These are phyloP conservation scores for Delonix regia DNA, from an alignment of 306 rosid species.

Conservation along the genomic window DNA sequence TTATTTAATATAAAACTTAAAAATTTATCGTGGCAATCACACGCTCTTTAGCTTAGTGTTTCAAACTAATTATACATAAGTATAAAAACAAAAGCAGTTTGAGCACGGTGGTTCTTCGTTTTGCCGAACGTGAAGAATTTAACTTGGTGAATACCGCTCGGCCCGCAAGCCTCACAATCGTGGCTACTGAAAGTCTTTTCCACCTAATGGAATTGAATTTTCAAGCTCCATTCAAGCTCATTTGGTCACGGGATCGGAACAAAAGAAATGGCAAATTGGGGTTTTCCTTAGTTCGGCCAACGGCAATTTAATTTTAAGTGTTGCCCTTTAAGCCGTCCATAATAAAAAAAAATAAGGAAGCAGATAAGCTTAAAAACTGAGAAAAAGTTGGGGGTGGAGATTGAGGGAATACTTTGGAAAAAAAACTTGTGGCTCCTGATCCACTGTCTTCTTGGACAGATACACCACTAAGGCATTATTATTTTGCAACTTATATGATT, in stretches of 20 bases:
- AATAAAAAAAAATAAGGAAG: conserved; percentile 23
- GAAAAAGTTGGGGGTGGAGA: not conserved
- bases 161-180: not conserved
- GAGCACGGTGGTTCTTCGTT: not conserved
- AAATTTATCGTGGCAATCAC: too few relatives aligned
- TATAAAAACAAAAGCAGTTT: not conserved
- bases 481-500: not conserved
- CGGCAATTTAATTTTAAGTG: conserved; percentile 22
- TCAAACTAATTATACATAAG: too few relatives aligned
- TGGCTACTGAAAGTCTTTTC: not conserved
- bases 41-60: too few relatives aligned
- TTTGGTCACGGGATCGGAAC: conserved; percentile 4
- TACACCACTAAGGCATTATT: not conserved
- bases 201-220: not conserved
- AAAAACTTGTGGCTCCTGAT: conserved; percentile 29
- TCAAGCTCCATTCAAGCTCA: not conserved
- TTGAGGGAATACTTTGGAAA: conserved; percentile 28
- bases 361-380: conserved; percentile 29
- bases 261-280: not conserved
- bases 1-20: too few relatives aligned
- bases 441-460: conserved; percentile 46
- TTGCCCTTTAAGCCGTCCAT: conserved; percentile 31
- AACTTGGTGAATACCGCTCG: not conserved
- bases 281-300: not conserved
- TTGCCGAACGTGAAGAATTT: not conserved